Evolutionary conservation across 23 red algal genomes (phyloP), one percentile per base, ranked within the genome.

Genomic region (Gracilaria vermiculophylla): DNA sequence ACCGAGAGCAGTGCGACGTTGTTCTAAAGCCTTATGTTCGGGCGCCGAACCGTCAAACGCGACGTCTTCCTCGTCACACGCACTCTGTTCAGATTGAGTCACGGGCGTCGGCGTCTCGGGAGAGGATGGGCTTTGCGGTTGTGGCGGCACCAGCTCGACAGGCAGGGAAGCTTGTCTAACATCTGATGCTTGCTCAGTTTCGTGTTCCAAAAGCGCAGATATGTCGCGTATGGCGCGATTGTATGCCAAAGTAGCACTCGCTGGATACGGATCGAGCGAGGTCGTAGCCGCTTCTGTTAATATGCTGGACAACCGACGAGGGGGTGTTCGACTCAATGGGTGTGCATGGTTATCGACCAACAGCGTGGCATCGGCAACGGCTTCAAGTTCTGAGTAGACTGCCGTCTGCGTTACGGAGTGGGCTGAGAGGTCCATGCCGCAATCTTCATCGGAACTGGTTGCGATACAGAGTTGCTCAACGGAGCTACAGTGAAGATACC

Each of bases 261-360:
- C 61, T 73, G 61, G 78, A 39, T 60, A 55, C 11, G 60, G 81
- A 66, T 69, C 21, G 47, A 39, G 23, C 12, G 81, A 62, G 33
- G 47, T 85, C 35, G 81, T 44, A 35, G 81, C 5, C 0, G 84
- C 84, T 45, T 88, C 84, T 11, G 84, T 77, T 53, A 88, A 70
- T n/a, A 88, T 58, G 81, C 33, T 53, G 15, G 25, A 53, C 43
- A 85, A 62, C 34, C 42, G 81, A 37, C 57, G 40, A 21, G 62
- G 81, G 21, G 58, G 11, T 2, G 62, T 55, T 73, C 43, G 28
- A 56, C 58, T 55, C 11, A 88, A 64, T 15, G 84, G 84, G 53
- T 88, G 84, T 23, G 84, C 84, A 44, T 88, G 84, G 57, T 88
- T 88, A 44, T 88, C 84, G n/a, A 88, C 24, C 4, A 88, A 31